Base-by-base conservation (phyloP, 1,139 yeast genomes). In the Wickerhamomyces sp. region DNA sequence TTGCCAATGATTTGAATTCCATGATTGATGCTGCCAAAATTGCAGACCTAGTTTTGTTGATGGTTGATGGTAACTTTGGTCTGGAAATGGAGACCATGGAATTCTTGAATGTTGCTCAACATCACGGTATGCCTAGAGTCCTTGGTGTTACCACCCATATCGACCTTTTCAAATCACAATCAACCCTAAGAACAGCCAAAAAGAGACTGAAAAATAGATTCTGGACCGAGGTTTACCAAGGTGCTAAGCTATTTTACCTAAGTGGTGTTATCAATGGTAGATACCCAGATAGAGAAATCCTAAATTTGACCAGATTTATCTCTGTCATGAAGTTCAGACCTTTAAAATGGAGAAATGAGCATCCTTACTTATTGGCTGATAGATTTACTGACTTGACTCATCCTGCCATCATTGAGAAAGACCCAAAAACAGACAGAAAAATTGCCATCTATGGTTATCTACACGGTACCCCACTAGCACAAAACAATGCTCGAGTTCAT, bases 81-180 rank as follows among this genome's bases (percentile, higher is more conserved):
- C 81, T 94, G 52, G 99, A 94, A 69, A 94, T 94, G 99, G 99
- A 94, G 66, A 94, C 99, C 14, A 94, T 94, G 99, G 99, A 94
- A 67, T 94, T 94, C 62, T 75, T 94, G 53, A 94, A 94, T 62
- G 79, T 94, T 55, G 94, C 96, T 7, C 96, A 94, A 58, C 97
- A 94, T 60, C 99, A 94, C 63, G 99, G 99, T 65, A 93, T 94
- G 91, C 99, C 99, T 40, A 79, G 97, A 61, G 95, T 94, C 29
- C 74, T 94, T 44, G 99, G 99, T 53, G 89, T 94, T 18, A 86
- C 96, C 10, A 93, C 99, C 0, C 99, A 94, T 71, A 76, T 94
- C 61, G 99, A 94, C 66, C 73, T 94, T 49, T 94, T 94, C 75
- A 90, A 86, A 63, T 84, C 88, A 14, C 96, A 86, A 49, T 78